Evolutionary conservation across 2,329 filamentous ascomycete genomes (phyloP), one percentile per base, ranked within the genome.

Genomic region (Talaromyces sp.): DNA sequence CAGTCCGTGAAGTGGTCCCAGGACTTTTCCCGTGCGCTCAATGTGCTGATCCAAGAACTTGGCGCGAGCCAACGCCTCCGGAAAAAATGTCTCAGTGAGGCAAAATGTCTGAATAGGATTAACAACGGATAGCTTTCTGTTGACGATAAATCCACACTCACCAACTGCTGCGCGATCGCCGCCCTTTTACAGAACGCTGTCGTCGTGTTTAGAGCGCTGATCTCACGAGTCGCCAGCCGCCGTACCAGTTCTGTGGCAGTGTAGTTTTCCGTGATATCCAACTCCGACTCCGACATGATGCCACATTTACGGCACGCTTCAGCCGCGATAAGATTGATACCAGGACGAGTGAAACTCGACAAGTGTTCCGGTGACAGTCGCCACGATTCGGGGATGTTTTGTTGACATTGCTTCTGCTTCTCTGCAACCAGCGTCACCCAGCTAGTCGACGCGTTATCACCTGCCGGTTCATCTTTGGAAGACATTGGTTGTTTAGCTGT

Each of bases 181-280:
- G 72, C 70, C 5, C 70, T 66, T 16, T 61, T 65, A 16, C 55
- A 62, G 25, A 60, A 87, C 1, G 84, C 84, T 28, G 75, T 79
- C 1, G 77, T 79, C 5, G 86, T 80, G 11, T 75, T 70, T 1
- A 73, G 73, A 35, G 79, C 75, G 14, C 74, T 79, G 39, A 40
- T 40, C 16, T 40, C 6, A 18, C 39, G n/a, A 18, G 16, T 40
- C 39, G 39, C 39, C 16, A 62, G 23, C 23, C n/a, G 21, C 48
- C 46, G 40, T 28, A 57, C 11, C 5, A 62, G 18, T 33, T 55
- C 21, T 50, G 31, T 35, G 5, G 57, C 57, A 5, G 57, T 35
- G 12, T 50, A 50, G 4, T 50, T 59, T 59, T 59, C 57, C 3
- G 57, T 59, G 8, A 59, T 59, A 8, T 57, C 31, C 28, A 46